Conservation (phyloP, 1,284 basidiomycete species). For the Ceratobasidium sp. region DNA sequence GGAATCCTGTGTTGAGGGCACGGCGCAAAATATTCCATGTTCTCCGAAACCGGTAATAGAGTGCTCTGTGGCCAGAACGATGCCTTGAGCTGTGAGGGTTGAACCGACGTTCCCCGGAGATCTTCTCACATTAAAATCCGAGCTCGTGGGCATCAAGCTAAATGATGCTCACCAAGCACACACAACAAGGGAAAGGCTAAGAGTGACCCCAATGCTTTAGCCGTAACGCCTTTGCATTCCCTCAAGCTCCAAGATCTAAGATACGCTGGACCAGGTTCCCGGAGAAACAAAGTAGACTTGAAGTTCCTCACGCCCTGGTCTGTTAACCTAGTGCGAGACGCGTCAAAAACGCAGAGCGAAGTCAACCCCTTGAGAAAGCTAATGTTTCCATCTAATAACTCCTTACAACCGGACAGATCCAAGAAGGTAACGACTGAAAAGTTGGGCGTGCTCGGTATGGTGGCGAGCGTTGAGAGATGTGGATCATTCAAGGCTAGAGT, state of each 20-base stretch:
- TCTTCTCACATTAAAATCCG: slow-evolving; percentile 17
- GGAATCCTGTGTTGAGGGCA: slow-evolving; percentile 22
- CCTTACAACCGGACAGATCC: slow-evolving; percentile 27
- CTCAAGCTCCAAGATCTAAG: slow-evolving; percentile 34
- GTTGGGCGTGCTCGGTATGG: slow-evolving; percentile 21
- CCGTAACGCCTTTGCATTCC: slow-evolving; percentile 10
- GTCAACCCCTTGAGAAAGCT: slow-evolving; percentile 23
- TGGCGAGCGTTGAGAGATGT: slow-evolving; percentile 22
- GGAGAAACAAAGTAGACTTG: slow-evolving; percentile 27
- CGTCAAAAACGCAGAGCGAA: slow-evolving; percentile 30
- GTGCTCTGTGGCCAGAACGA: not conserved
- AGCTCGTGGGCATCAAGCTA: not conserved
- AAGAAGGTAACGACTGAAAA: slow-evolving; percentile 34
- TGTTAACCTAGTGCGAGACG: slow-evolving; percentile 27
- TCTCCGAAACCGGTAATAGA: not conserved
- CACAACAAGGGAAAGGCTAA: slow-evolving; percentile 24
- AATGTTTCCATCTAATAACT: slow-evolving; percentile 19
- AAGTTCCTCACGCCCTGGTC: slow-evolving; percentile 35
- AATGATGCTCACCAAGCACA: slow-evolving; percentile 25
- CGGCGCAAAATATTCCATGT: slow-evolving; percentile 26
- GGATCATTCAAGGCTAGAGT: slow-evolving; percentile 36
- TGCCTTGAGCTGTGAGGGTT: not conserved
- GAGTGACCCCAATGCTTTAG: not conserved
- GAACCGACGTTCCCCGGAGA: slow-evolving; percentile 31
- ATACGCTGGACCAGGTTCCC: slow-evolving; percentile 35